Conservation (phyloP, 177 flowering plant genomes). For the Telopea speciosissima region DNA sequence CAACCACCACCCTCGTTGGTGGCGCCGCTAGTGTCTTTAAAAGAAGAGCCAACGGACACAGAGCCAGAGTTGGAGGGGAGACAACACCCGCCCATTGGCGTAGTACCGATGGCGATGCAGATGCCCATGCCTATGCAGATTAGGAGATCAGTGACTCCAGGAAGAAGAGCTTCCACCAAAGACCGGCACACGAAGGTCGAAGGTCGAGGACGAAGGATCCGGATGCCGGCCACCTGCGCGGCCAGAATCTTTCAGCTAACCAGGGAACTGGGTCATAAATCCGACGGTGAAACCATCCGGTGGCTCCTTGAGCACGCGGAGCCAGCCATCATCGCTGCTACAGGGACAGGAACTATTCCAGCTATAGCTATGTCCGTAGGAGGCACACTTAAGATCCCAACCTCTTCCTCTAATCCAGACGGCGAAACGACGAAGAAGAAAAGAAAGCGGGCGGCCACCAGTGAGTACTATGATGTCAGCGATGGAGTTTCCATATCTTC, state of each 20-base stretch:
- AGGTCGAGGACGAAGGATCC: conserved; percentile 79
- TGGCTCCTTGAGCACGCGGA: conserved; percentile 84
- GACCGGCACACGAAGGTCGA: conserved; percentile 85
- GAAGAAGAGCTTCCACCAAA: conserved; percentile 36
- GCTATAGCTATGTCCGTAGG: conserved; percentile 72
- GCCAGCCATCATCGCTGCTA: conserved; percentile 72
- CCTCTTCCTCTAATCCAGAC: conserved; percentile 30
- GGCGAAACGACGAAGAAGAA: conserved; percentile 27
- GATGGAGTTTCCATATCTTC: conserved; percentile 32
- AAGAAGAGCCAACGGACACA: conserved; percentile 32
- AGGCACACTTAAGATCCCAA: conserved; percentile 75
- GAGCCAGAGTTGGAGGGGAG: conserved; percentile 13
- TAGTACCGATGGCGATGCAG: conserved; percentile 16
- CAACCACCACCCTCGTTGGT: background rate
- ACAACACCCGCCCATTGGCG: conserved; percentile 12
- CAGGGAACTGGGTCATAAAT: conserved; percentile 72
- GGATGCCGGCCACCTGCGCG: conserved; percentile 86
- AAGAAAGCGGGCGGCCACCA: conserved; percentile 36
- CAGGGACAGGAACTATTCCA: conserved; percentile 84
- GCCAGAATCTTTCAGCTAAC: conserved; percentile 79
- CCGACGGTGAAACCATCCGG: conserved; percentile 85
- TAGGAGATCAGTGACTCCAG: conserved; percentile 12
- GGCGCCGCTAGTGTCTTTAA: conserved; percentile 14
- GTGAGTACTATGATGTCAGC: conserved; percentile 37
- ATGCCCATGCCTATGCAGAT: conserved; percentile 7